A percentile compares a stretch with the other conserved stretches of the same genome.
Evolutionary conservation across 768 basidiomycete species (phyloP).

Genomic region (Collybiopsis luxurians): DNA sequence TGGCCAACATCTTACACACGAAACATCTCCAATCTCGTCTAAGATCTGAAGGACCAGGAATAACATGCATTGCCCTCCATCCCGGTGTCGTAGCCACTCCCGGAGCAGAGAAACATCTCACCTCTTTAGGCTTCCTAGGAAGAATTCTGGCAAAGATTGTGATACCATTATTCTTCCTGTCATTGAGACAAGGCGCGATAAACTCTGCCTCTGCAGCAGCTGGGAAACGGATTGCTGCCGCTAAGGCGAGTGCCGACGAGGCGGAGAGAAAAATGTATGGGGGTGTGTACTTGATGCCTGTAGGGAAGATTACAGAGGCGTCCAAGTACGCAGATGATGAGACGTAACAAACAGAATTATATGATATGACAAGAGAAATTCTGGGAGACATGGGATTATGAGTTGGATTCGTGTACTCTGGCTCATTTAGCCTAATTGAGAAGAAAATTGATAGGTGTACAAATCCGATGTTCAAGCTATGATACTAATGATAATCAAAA

Average conservation of each 20-base stretch:
- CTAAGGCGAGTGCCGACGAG: constrained; percentile 8
- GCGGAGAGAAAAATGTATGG: constrained; percentile 16
- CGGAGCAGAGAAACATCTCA: constrained; percentile 1
- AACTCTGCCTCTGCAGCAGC: constrained; percentile 27
- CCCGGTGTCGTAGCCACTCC: constrained; percentile 29
- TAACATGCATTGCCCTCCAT: constrained; percentile 25
- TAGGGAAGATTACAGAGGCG: constrained; percentile 14
- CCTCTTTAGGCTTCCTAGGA: constrained; percentile 7
- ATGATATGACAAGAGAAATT: constrained; percentile 22
- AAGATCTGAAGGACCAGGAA: constrained; percentile 18
- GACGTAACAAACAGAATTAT: constrained; percentile 24
- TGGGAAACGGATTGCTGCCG: constrained; percentile 17
- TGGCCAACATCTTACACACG: constrained; percentile 24
- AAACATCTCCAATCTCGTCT: constrained; percentile 41
- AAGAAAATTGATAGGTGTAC: too few species aligned
- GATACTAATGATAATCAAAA: too few species aligned
- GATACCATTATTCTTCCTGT: constrained; percentile 15
- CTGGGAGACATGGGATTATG: constrained; percentile 16
- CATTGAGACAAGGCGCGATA: constrained; percentile 22
- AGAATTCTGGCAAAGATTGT: constrained; percentile 17
- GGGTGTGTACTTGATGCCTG: constrained; percentile 29
- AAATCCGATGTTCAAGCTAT: too few species aligned
- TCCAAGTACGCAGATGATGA: constrained; percentile 15
- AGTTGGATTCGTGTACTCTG: too few species aligned
- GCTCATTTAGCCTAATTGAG: too few species aligned